Evolutionary conservation across 2,329 filamentous ascomycete species (phyloP).

Genomic region (Hypoxylon sp.): DNA sequence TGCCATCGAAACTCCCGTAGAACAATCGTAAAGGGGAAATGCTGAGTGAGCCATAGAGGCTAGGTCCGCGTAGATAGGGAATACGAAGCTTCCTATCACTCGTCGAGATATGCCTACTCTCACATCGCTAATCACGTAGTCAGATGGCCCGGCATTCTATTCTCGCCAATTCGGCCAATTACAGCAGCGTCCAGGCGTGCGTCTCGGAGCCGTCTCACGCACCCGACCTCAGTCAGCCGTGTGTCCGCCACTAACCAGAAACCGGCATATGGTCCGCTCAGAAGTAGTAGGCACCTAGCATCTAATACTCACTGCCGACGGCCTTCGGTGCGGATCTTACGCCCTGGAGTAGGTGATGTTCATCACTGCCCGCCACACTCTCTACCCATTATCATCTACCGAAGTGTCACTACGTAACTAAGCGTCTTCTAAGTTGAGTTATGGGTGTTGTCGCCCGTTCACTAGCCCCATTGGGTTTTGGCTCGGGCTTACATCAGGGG

Average conservation of each 20-base stretch:
- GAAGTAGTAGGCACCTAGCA: not conserved
- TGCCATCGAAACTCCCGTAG: not conserved
- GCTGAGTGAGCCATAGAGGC: too few relatives aligned
- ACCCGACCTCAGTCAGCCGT: too few relatives aligned
- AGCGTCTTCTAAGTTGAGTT: constrained; percentile 14
- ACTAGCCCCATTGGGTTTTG: not conserved
- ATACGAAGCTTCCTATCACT: not conserved
- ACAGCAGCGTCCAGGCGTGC: too few relatives aligned
- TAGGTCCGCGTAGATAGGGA: too few relatives aligned
- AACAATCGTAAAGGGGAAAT: not conserved
- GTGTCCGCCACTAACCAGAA: too few relatives aligned
- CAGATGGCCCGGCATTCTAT: not conserved
- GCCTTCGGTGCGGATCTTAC: not conserved
- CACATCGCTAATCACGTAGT: not conserved
- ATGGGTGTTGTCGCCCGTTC: not conserved
- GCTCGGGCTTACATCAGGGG: constrained; percentile 6
- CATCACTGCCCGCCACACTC: not conserved
- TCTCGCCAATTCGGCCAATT: too few relatives aligned
- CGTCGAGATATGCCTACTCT: not conserved
- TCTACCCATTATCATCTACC: constrained; percentile 11
- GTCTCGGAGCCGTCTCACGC: too few relatives aligned
- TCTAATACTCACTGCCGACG: not conserved
- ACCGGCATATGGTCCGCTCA: too few relatives aligned
- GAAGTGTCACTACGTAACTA: not conserved
- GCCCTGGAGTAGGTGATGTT: not conserved